Conservation (phyloP, 352 stramenopile species). For the Phytophthora lateralis region DNA sequence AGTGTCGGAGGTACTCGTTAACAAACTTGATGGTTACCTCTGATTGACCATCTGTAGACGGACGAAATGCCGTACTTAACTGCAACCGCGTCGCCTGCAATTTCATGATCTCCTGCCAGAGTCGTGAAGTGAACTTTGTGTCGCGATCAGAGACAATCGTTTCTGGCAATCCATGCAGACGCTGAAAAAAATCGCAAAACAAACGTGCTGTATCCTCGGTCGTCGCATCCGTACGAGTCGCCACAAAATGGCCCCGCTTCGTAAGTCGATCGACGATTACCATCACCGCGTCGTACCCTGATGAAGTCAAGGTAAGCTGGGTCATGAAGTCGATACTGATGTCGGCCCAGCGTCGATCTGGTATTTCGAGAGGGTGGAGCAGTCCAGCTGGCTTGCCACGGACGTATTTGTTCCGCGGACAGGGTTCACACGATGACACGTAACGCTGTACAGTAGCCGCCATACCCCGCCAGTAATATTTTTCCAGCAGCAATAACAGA, state of each 20-base stretch:
- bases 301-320: not conserved
- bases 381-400: not conserved
- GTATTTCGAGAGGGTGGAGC: conserved; percentile 18
- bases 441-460: not conserved
- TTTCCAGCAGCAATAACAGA: not conserved
- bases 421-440: conserved; percentile 13
- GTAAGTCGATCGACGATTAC: conserved; percentile 19
- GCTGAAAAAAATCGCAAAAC: conserved; percentile 10
- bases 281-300: conserved; percentile 11
- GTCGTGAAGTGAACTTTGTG: conserved; percentile 4
- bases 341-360: conserved; percentile 6
- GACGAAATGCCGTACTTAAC: conserved; percentile 18
- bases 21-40: conserved; percentile 14
- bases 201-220: conserved; percentile 6
- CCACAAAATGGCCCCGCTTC: conserved; percentile 14
- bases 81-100: not conserved
- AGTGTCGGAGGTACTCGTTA: conserved; percentile 6
- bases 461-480: conserved; percentile 15
- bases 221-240: not conserved
- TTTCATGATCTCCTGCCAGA: conserved; percentile 3
- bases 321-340: conserved; percentile 34
- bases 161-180: not conserved
- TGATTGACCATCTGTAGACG: conserved; percentile 18
- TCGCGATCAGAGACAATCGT: conserved; percentile 17
- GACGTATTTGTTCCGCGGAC: conserved; percentile 11